Evolutionary conservation across 2,329 filamentous ascomycete genomes (phyloP), one percentile per base, ranked within the genome.

Genomic region (Aspergillus japonicus): DNA sequence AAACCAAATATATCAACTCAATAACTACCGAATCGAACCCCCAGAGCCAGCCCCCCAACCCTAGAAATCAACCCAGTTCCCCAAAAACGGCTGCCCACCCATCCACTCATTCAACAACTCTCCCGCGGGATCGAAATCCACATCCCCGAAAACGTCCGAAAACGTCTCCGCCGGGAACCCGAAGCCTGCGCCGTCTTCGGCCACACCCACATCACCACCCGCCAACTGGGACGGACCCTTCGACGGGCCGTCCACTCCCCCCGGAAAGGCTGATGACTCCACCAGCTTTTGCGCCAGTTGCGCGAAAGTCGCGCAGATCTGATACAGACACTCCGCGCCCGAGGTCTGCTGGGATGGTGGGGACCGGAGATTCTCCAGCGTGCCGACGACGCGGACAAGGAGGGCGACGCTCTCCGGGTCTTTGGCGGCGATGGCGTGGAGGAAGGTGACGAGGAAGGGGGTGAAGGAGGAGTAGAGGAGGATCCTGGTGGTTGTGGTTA

Each of bases 361-460:
- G 6, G 42, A 19, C 14, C 57, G 58, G 23, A 58, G 33, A 4
- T 50, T 54, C 14, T 62, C 42, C 11, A 66, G 35, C 3, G 58
- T 67, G 10, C 11, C 29, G 4, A 61, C 42, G 4, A 67, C 63
- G 16, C 66, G 56, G 47, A 64, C 56, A 2, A 69, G 59, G 6
- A 69, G 54, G 23, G 50, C 51, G 31, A 68, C 54, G 44, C 66
- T 60, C n/a, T 57, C 57, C 8, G 51, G 49, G 48, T 60, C 62
- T 11, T 53, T 62, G 21, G 64, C 59, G 4, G 65, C 61, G 19
- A 66, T 61, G 4, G 60, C 55, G 19, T 64, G 62, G 68, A 68
- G 2, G 62, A 69, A 68, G 2, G 61, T 57, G 4, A 69, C 64
- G 14, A 69, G 62, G 54, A 68, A 66, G 5, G 62, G 65, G 12